Evolutionary conservation across 371 early-diverging fungal species (phyloP), one percentile per base, ranked within the genome.

Genomic region (Rhizomucor miehei): DNA sequence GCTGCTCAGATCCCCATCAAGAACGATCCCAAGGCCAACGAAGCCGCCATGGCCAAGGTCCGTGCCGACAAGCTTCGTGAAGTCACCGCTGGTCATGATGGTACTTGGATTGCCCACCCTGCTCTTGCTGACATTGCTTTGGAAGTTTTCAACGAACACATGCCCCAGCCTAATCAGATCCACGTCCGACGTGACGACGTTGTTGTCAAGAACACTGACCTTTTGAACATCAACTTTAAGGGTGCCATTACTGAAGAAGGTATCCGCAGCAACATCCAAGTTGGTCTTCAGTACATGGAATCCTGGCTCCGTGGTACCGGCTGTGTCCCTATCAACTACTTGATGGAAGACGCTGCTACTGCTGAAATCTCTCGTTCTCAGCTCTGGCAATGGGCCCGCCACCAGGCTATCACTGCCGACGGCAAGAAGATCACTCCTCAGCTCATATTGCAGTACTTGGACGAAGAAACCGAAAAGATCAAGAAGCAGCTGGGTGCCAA

Each of bases 91-190:
- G 96, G 96, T 39, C 95, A 95, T 72, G 94, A 93, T 62, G 93
- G 96, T 55, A 95, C 97, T 40, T 96, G 98, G 98, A 94, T 97
- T 35, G 98, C 98, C 39, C 98, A 98, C 68, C 98, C 98, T 20
- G 96, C 88, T 54, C 84, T 98, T 13, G 92, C 94, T 61, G 82
- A 80, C 65, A 73, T 98, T 52, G 97, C 97, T 49, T 76, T 85
- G 40, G 87, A 82, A 39, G 80, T 93, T 64, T 98, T 98, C 60
- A 82, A 97, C 84, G 80, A 89, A 71, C 80, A 95, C 80, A 96
- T 98, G 95, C 90, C 94, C 43, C 85, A 86, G 57, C 92, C 98
- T 56, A 96, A 98, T 85, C 97, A 98, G 80, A 77, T 98, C 54
- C 87, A 82, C 66, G 73, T 92, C 49, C 90, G 89, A 36, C 90